Evolutionary conservation across 441 rosid species (phyloP), one percentile per base, ranked within the genome.

Genomic region (Rhodomyrtus psidioides): DNA sequence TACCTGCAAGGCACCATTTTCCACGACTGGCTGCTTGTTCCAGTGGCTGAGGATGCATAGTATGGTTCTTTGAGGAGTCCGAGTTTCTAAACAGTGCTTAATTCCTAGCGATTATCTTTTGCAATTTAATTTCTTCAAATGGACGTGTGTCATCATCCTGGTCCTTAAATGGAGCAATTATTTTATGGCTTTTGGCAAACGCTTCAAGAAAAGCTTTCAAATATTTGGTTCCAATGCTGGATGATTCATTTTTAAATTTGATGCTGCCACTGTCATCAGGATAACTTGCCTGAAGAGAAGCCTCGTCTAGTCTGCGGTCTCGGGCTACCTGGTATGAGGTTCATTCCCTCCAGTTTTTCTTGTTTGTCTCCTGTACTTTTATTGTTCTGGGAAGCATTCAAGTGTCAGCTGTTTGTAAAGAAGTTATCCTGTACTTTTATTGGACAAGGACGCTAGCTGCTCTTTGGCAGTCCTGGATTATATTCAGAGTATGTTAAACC

Each of bases 251-350:
- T 39, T 70, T 39, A 24, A 60, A 59, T 28, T n/a, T 59, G 53
- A 23, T 13, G 15, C 81, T 83, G 58, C 15, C 3, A 55, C 28
- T n/a, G 74, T 89, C 53, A 62, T 85, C 91, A 94, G 96, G 96
- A 92, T 84, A 87, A 84, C 86, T 88, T 95, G 87, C 95, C 92
- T n/a, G 87, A 84, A 81, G 95, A 91, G 87, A 93, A 88, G 88
- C 96, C 95, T 30, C 94, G 96, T 60, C 88, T 93, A 24, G 87
- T 92, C 44, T 90, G 89, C 54, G 98, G 98, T 55, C 94, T 95
- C 87, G 95, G 91, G 85, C 89, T 93, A 34, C 98, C 96, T 90
- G 96, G 98, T 95, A 91, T 70, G 24, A 26, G 51, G 65, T 83
- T 84, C 82, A 82, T 54, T 53, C 26, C 83, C n/a, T 53, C 57